Percentiles rank a stretch among this genome's conserved stretches.
phyloP scores from a whole-genome alignment of 352 stramenopile genomes.

The Halophytophthora polymorphica region DNA sequence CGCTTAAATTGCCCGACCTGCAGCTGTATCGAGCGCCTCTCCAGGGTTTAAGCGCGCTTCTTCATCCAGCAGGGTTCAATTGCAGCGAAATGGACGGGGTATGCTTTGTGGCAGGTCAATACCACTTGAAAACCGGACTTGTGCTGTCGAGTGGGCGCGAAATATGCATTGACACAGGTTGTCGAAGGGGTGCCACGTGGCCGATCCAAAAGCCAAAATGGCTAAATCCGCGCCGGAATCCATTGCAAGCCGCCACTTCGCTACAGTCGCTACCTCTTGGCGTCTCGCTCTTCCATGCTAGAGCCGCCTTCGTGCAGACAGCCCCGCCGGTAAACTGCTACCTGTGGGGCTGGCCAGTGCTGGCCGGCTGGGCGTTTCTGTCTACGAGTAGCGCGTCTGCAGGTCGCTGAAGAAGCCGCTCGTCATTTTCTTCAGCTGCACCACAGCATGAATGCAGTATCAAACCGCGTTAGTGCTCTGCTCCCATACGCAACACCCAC shows the following conservation, averaged over 20 bases:
- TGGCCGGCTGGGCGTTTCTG: background rate
- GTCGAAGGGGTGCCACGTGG: conserved; percentile 27
- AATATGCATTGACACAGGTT: conserved; percentile 14
- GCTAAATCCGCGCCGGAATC: background rate
- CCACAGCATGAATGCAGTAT: background rate
- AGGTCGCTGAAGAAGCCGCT: conserved; percentile 87
- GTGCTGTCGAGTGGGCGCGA: conserved; percentile 2
- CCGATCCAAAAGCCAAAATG: conserved; percentile 5
- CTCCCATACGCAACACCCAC: background rate
- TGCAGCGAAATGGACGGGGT: background rate
- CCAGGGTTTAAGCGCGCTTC: conserved; percentile 6
- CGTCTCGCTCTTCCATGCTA: no score
- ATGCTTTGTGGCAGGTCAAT: background rate
- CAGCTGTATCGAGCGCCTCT: background rate
- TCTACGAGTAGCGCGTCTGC: conserved; percentile 77
- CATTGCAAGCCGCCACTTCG: background rate
- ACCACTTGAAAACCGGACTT: no score
- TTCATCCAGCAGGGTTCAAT: background rate
- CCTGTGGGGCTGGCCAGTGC: background rate
- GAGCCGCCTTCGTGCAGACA: no score
- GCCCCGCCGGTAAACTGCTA: no score
- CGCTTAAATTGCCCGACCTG: conserved; percentile 11
- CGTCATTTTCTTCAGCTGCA: conserved; percentile 88
- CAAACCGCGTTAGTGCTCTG: no score
- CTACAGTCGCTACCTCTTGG: background rate